Percentiles rank a stretch among this genome's conserved stretches.
phyloP scores from a whole-genome alignment of 331 rosid genomes.

The Stylosanthes scabra region DNA sequence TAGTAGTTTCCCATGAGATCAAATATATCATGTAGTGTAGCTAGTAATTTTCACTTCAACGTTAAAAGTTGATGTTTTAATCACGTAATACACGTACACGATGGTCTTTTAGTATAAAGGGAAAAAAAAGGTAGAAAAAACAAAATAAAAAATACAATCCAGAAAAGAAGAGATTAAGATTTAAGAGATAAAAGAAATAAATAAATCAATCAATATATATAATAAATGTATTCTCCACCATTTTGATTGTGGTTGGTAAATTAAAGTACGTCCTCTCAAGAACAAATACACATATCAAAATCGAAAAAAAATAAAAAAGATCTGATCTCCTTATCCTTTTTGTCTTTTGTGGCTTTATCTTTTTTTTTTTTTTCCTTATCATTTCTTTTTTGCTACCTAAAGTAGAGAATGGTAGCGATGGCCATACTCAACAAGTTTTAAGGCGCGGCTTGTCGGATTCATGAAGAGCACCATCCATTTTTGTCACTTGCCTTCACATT shows the following conservation, averaged over 20 bases:
- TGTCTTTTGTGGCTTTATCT: constrained; percentile 1
- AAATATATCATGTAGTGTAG: too few relatives aligned
- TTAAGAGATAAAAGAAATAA: not conserved
- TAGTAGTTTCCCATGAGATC: not conserved
- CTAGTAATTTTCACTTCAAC: not conserved
- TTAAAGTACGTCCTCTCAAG: not conserved
- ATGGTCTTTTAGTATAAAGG: not conserved
- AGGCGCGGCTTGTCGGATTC: not conserved
- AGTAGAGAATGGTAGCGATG: not conserved
- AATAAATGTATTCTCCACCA: not conserved
- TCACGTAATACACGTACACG: not conserved
- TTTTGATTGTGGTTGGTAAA: constrained; percentile 11
- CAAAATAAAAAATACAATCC: too few relatives aligned
- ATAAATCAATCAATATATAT: not conserved
- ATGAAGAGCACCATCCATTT: constrained; percentile 6
- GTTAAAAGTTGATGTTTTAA: not conserved
- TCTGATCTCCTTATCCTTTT: not conserved
- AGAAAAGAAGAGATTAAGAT: too few relatives aligned
- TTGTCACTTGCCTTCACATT: not conserved
- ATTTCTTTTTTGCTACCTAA: not conserved
- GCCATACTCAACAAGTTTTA: not conserved
- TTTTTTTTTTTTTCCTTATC: constrained; percentile 6
- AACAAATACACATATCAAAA: constrained; percentile 5
- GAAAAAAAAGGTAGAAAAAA: too few relatives aligned
- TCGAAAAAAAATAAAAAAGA: not conserved